Conservation (phyloP, 768 basidiomycete genomes). For the Hysterangium stoloniferum region DNA sequence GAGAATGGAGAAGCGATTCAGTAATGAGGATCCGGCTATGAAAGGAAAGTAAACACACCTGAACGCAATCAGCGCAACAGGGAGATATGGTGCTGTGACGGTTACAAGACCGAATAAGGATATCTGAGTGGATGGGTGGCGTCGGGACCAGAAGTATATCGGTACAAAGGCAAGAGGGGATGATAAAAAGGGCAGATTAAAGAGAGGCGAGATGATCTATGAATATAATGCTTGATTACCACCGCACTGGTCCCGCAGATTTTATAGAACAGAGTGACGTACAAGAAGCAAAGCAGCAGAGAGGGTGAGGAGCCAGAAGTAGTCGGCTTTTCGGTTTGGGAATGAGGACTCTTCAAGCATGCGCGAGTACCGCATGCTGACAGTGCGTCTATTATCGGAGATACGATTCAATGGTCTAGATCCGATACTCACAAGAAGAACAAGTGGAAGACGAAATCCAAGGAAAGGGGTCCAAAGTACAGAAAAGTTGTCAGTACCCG, state of each 20-base stretch:
- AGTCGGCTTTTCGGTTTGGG: constrained; percentile 84
- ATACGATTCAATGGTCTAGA: not conserved
- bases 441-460: constrained; percentile 94
- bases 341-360: constrained; percentile 98
- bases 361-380: constrained; percentile 91
- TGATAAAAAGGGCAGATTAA: constrained; percentile 90
- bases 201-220: constrained; percentile 74
- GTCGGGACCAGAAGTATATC: constrained; percentile 94
- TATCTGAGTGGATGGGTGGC: constrained; percentile 92
- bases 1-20: not conserved
- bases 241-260: not conserved
- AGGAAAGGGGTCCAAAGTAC: constrained; percentile 88
- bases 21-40: constrained; percentile 7
- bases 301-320: constrained; percentile 87
- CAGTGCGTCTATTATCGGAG: not conserved
- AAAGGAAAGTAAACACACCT: constrained; percentile 30
- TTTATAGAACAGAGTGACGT: constrained; percentile 21
- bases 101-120: constrained; percentile 93
- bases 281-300: constrained; percentile 85
- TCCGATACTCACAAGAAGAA: constrained; percentile 85
- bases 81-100: constrained; percentile 93
- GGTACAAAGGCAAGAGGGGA: constrained; percentile 90
- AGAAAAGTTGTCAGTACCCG: constrained; percentile 86
- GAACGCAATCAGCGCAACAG: constrained; percentile 82
- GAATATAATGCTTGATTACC: constrained; percentile 4